These are phyloP conservation scores for Malus hybrid DNA, from an alignment of 331 rosid species.

Conservation along the genomic window DNA sequence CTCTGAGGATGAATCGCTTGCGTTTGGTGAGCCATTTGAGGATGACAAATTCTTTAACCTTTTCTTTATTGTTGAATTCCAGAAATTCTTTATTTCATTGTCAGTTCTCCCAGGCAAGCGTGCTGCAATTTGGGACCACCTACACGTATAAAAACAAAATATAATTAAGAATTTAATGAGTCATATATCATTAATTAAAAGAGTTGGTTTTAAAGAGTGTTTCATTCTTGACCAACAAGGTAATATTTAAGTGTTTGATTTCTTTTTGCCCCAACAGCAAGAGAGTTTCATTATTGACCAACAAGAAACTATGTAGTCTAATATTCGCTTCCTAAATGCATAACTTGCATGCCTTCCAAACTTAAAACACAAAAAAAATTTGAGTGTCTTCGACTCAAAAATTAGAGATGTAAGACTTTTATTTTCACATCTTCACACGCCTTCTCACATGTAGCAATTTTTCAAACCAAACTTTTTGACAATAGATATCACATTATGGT, in stretches of 20 bases:
- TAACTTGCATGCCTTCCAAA: constrained; percentile 19
- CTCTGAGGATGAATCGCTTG: constrained; percentile 48
- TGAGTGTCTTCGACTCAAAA: constrained; percentile 29
- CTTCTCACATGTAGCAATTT: no score
- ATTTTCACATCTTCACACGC: no score
- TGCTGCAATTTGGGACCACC: constrained; percentile 98
- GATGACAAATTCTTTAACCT: constrained; percentile 55
- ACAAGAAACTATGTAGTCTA: no score
- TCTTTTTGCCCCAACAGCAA: neutral
- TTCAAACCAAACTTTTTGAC: no score
- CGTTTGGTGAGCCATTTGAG: constrained; percentile 46
- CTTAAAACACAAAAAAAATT: neutral
- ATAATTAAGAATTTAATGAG: neutral
- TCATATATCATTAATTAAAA: neutral
- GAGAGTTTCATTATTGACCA: no score
- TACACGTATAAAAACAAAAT: neutral
- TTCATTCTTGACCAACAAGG: neutral
- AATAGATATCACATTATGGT: neutral
- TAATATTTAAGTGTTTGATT: neutral
- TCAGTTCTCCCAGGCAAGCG: constrained; percentile 83
- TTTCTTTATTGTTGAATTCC: constrained; percentile 88
- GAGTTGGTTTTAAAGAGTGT: neutral
- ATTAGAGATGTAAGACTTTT: neutral
- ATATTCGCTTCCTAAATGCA: constrained; percentile 5
- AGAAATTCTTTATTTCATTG: constrained; percentile 86